phyloP scores from a whole-genome alignment of 2,329 filamentous ascomycete genomes.

The Trematosphaeria pertusa region DNA sequence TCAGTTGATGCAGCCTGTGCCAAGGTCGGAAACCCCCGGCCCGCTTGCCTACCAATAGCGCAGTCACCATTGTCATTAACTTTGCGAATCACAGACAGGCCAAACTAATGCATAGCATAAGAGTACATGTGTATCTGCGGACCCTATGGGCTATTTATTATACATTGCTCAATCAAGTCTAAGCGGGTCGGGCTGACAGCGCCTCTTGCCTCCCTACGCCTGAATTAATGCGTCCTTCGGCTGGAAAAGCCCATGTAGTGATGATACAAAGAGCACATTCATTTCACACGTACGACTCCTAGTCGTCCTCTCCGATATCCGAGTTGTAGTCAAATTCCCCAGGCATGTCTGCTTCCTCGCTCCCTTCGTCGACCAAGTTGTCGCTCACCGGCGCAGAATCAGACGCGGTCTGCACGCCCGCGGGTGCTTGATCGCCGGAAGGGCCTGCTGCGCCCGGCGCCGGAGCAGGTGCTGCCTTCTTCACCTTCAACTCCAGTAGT shows the following conservation, averaged over 20 bases:
- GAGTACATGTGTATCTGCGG: slow-evolving; percentile 7
- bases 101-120: too few relatives aligned
- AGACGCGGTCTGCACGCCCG: slow-evolving; percentile 70
- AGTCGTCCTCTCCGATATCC: slow-evolving; percentile 59
- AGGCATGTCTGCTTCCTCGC: slow-evolving; percentile 74
- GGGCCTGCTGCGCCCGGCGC: slow-evolving; percentile 52
- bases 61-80: too few relatives aligned
- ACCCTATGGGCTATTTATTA: slow-evolving; percentile 26
- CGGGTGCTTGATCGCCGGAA: slow-evolving; percentile 38
- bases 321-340: slow-evolving; percentile 81
- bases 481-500: slow-evolving; percentile 89
- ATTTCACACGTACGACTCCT: slow-evolving; percentile 17
- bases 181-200: slow-evolving; percentile 16
- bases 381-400: slow-evolving; percentile 66
- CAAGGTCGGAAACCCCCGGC: slow-evolving; percentile 1
- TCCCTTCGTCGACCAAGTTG: slow-evolving; percentile 87
- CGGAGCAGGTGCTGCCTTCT: slow-evolving; percentile 67
- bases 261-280: slow-evolving; percentile 34
- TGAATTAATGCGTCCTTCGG: slow-evolving; percentile 23
- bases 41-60: neutral
- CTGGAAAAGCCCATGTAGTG: slow-evolving; percentile 22
- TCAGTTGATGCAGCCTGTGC: slow-evolving; percentile 5
- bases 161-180: slow-evolving; percentile 34
- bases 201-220: slow-evolving; percentile 25
- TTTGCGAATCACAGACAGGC: too few relatives aligned